Evolutionary conservation across 345 rosid genomes (phyloP).

Genomic region (Cochlearia excelsa): DNA sequence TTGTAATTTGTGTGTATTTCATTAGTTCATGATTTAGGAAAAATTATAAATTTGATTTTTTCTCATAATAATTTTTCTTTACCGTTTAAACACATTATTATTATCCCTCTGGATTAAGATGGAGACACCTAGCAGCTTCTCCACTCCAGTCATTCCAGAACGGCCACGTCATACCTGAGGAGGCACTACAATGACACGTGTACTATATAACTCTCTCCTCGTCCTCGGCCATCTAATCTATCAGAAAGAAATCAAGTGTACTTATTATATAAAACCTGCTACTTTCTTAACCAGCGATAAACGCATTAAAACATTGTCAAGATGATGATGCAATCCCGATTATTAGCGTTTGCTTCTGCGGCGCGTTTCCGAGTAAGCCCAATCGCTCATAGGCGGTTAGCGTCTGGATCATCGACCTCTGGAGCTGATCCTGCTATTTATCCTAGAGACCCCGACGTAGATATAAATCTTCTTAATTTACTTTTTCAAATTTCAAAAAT

Average conservation of each 20-base stretch:
- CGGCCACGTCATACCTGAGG: too few relatives aligned
- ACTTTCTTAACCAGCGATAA: not conserved
- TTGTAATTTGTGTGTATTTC: too few relatives aligned
- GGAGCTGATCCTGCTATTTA: slow-evolving; percentile 50
- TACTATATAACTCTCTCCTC: too few relatives aligned
- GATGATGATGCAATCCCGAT: slow-evolving; percentile 40
- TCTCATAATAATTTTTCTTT: too few relatives aligned
- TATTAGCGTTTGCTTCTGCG: slow-evolving; percentile 37
- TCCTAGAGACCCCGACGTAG: slow-evolving; percentile 48
- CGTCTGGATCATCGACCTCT: slow-evolving; percentile 30
- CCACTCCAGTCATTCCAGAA: too few relatives aligned
- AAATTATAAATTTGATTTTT: too few relatives aligned
- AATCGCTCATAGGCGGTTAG: slow-evolving; percentile 27
- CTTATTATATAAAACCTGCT: not conserved
- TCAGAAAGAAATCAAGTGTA: not conserved
- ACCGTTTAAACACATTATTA: too few relatives aligned
- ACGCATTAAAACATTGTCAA: not conserved
- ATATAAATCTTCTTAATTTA: not conserved
- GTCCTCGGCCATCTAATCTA: not conserved
- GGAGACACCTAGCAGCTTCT: too few relatives aligned
- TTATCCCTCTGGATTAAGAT: too few relatives aligned
- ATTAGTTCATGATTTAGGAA: too few relatives aligned
- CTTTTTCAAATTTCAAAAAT: too few relatives aligned
- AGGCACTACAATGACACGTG: too few relatives aligned
- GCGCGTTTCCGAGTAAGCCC: slow-evolving; percentile 19